Evolutionary conservation across 345 rosid species (phyloP).

Genomic region (Microthlaspi erraticum): DNA sequence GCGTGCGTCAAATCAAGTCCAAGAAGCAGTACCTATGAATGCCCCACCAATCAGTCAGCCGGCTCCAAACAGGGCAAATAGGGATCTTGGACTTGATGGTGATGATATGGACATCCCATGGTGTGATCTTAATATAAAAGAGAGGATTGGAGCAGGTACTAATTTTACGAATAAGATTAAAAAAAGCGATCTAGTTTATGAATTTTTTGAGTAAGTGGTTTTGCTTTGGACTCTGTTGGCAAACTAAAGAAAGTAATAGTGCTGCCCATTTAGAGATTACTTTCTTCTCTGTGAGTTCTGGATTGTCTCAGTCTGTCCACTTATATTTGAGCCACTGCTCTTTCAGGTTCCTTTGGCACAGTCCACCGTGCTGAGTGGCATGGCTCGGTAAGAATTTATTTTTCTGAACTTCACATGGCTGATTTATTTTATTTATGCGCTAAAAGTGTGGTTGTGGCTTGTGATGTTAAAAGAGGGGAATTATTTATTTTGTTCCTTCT

Average conservation of each 20-base stretch:
- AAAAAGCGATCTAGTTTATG: constrained; percentile 5
- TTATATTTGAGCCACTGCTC: constrained; percentile 38
- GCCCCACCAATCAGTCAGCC: constrained; percentile 52
- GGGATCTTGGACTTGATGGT: constrained; percentile 69
- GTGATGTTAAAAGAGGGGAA: constrained; percentile 17
- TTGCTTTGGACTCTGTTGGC: constrained; percentile 23
- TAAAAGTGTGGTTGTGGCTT: not conserved
- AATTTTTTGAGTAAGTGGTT: constrained; percentile 12
- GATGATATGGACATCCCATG: constrained; percentile 93
- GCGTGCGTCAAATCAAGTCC: constrained; percentile 49
- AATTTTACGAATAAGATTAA: not conserved
- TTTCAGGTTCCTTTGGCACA: constrained; percentile 99
- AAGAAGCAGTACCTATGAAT: constrained; percentile 53
- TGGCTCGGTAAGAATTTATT: constrained; percentile 81
- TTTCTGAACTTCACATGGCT: not conserved
- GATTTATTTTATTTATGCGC: not conserved
- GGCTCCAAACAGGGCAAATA: constrained; percentile 51
- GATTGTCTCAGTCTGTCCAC: constrained; percentile 20
- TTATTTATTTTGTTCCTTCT: not conserved
- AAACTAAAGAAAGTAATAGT: not conserved
- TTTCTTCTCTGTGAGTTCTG: constrained; percentile 13
- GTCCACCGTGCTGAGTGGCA: constrained; percentile 99
- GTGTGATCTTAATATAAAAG: constrained; percentile 87
- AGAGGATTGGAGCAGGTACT: constrained; percentile 98
- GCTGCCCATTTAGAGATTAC: constrained; percentile 2